Base-by-base conservation (phyloP, 768 basidiomycete genomes). In the Psilocybe tampanensis region DNA sequence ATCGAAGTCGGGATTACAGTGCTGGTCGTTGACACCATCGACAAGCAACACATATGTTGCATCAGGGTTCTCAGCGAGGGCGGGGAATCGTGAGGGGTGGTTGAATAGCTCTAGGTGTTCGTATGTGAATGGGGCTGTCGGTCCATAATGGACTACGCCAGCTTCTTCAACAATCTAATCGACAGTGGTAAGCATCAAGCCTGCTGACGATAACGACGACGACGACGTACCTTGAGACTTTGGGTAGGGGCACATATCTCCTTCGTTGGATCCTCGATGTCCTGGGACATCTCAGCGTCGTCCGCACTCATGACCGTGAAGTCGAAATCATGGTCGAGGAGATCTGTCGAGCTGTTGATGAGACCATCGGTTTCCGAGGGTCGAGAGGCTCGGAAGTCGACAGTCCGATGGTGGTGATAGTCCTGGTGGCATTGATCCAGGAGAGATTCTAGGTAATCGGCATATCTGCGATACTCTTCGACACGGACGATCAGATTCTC, bases 1-100 rank as follows among this genome's bases (percentile, higher is more conserved):
- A 47, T 81, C 79, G 34, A 82, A 78, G 60, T 77, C 69, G 7
- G 77, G 80, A 58, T 80, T 75, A 61, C 74, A 78, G 47, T 74
- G 61, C 19, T 61, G 65, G 34, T 73, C 69, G 34, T 76, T 72
- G 9, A 66, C 70, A 7, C 75, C 76, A 4, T 80, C 75, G 7
- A 79, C 70, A 21, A 78, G 65, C 2, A 82, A 68, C 2, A 76
- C 71, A 52, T 81, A 80, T 2, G 71, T 71, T 15, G 68, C 74
- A 8, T 74, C 58, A 9, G 76, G 69, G 44, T 78, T 69, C 32
- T 75, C 69, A 22, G 67, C 65, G 19, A 77, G 70, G 24, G 73
- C 70, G 13, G 75, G 76, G 54, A 79, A 76, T 11, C 78, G 74
- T 18, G 77, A 75, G 24, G 62, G 47, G 53, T 55, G 52, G 52